phyloP scores from a whole-genome alignment of 2,329 filamentous ascomycete genomes.

The Colletotrichum siamense region DNA sequence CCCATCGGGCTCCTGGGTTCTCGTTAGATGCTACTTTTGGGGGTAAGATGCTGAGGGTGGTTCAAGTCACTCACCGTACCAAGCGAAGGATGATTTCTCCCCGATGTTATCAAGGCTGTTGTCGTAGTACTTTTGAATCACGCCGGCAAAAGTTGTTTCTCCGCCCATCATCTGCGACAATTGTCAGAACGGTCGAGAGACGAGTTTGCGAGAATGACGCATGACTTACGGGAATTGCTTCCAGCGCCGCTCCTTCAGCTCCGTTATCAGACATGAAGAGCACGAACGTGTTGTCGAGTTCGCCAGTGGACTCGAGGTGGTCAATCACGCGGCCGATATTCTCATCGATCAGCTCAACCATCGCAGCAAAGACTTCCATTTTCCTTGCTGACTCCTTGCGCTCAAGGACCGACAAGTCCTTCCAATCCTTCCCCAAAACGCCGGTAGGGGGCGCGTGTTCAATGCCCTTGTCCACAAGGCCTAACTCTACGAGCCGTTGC shows the following conservation, averaged over 20 bases:
- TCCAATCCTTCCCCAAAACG: conserved; percentile 3
- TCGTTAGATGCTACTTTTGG: neutral
- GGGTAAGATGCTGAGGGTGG: neutral
- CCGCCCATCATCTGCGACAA: conserved; percentile 5
- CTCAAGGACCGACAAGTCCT: conserved; percentile 5
- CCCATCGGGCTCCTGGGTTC: conserved; percentile 44
- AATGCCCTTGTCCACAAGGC: conserved; percentile 38
- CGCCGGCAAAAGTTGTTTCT: neutral
- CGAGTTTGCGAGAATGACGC: neutral
- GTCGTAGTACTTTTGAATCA: conserved; percentile 61
- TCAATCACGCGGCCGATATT: conserved; percentile 58
- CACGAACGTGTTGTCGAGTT: conserved; percentile 58
- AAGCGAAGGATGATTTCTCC: conserved; percentile 54
- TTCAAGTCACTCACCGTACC: conserved; percentile 43
- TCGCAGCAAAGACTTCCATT: conserved; percentile 58
- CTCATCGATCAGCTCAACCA: conserved; percentile 61
- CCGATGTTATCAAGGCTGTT: conserved; percentile 57
- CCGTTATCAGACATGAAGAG: conserved; percentile 61
- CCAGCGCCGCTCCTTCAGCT: conserved; percentile 30
- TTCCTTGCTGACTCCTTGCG: conserved; percentile 29
- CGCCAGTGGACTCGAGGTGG: conserved; percentile 52
- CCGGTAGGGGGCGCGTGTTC: conserved; percentile 21
- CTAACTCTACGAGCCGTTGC: conserved; percentile 45
- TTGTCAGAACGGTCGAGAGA: neutral
- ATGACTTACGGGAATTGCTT: conserved; percentile 4